Base-by-base conservation (phyloP, 2,329 filamentous ascomycete species). In the Leptographium wingfieldii region DNA sequence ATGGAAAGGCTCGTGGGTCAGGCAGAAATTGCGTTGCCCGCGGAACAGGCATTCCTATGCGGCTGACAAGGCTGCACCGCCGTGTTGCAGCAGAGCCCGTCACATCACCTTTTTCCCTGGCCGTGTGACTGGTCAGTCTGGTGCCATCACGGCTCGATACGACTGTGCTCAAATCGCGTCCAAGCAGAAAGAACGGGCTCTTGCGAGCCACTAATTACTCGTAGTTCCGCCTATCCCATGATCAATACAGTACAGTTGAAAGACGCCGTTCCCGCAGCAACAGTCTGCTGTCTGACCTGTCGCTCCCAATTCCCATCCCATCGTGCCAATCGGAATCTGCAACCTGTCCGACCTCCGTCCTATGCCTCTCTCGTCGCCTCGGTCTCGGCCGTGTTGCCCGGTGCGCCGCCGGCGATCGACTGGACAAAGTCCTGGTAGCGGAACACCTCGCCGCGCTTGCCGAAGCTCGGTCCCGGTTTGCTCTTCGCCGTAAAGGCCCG, bases 351-450 rank as follows among this genome's bases (percentile, higher is more conserved):
- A 43, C 19, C 40, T n/a, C 14, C 40, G 19, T n/a, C 40, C 19
- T 27, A 53, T 29, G 9, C 9, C 35, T 29, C 54, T 19, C 40
- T 68, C 61, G 56, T 46, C 43, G 64, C 54, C 12, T 58, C 57
- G 14, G 59, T 58, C 25, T 67, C 58, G 7, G 54, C 55, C 1
- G 60, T 62, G 25, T 55, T 56, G 29, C 52, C 53, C 43, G 61
- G 60, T 33, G 71, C 73, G 58, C 70, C 80, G 11, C 80, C 77
- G 2, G 85, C 84, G 66, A 88, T 75, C 31, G 81, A 86, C 63
- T 79, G 81, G 64, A 97, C 90, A 74, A 97, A 97, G 61, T 99
- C 94, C 63, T 90, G 84, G 70, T 97, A 99, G 68, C 85, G 83
- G 73, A 99, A 97, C 0, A 97, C 91, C 62, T 97, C 92, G 0